phyloP scores from a whole-genome alignment of 768 basidiomycete species.

The Nidularia pulvinata region DNA sequence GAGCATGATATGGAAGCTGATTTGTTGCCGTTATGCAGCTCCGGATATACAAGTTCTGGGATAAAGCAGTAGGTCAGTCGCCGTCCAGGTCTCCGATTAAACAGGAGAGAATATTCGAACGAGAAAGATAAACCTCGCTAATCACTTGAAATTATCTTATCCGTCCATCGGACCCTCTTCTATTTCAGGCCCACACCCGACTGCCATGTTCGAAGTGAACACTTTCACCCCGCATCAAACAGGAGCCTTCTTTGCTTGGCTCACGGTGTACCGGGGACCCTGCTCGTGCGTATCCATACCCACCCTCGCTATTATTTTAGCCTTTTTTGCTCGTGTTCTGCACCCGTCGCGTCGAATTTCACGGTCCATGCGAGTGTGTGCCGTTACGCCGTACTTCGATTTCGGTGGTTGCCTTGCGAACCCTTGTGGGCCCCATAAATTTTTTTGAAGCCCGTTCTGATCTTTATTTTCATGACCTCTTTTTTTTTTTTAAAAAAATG shows the following conservation, averaged over 20 bases:
- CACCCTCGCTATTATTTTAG: background rate
- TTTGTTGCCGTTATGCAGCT: slow-evolving; percentile 32
- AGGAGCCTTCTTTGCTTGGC: slow-evolving; percentile 68
- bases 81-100: too few species aligned
- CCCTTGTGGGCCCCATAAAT: too few species aligned
- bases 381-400: too few species aligned
- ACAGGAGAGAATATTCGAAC: too few species aligned
- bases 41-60: slow-evolving; percentile 62
- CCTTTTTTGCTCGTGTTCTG: background rate
- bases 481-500: background rate
- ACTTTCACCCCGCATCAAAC: slow-evolving; percentile 68
- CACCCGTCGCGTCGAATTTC: background rate
- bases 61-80: slow-evolving; percentile 55
- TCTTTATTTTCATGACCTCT: too few species aligned
- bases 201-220: slow-evolving; percentile 74
- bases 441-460: too few species aligned
- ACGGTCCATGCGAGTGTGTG: too few species aligned
- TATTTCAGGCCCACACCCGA: slow-evolving; percentile 58
- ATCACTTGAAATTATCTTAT: too few species aligned
- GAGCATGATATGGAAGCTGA: too few species aligned
- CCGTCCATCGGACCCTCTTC: too few species aligned
- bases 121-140: too few species aligned
- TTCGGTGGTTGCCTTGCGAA: too few species aligned
- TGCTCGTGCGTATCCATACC: slow-evolving; percentile 52
- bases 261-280: slow-evolving; percentile 66